These are phyloP conservation scores for Lentinus tigrinus DNA, from an alignment of 768 basidiomycete genomes.

Conservation along the genomic window DNA sequence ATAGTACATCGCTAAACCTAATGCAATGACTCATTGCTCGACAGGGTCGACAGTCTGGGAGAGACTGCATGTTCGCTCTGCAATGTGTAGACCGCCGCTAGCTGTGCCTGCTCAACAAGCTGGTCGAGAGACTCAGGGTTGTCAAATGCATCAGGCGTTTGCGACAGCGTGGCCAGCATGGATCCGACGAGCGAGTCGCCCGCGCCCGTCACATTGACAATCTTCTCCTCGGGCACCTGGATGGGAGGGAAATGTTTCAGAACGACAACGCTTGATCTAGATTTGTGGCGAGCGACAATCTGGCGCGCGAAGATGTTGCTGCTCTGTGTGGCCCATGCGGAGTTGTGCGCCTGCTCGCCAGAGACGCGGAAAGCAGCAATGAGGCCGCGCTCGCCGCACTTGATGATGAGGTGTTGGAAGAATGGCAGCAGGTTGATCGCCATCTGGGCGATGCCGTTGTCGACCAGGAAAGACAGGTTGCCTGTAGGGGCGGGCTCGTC, in stretches of 20 bases:
- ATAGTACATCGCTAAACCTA: constrained; percentile 5
- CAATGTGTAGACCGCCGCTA: constrained; percentile 27
- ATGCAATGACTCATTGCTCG: not conserved
- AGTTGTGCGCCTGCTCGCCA: constrained; percentile 37
- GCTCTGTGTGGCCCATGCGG: constrained; percentile 50
- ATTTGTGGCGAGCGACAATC: constrained; percentile 50
- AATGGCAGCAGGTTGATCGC: constrained; percentile 81
- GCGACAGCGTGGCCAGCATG: constrained; percentile 61
- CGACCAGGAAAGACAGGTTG: constrained; percentile 61
- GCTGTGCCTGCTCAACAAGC: constrained; percentile 57
- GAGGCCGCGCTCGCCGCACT: constrained; percentile 74
- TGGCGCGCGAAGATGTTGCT: constrained; percentile 47
- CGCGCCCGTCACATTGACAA: constrained; percentile 84
- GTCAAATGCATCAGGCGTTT: constrained; percentile 43
- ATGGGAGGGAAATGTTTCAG: constrained; percentile 75
- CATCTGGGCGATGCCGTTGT: constrained; percentile 75
- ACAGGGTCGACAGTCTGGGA: constrained; percentile 20
- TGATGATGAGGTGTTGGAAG: constrained; percentile 81
- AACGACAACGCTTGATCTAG: constrained; percentile 49
- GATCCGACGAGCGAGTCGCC: constrained; percentile 90
- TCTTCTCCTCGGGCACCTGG: constrained; percentile 28
- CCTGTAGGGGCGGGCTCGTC: constrained; percentile 32
- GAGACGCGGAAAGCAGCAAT: constrained; percentile 59
- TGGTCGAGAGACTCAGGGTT: constrained; percentile 42
- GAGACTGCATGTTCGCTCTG: constrained; percentile 27